Conservation (phyloP, 1,284 basidiomycete species). For the Fereydounia khargensis region DNA sequence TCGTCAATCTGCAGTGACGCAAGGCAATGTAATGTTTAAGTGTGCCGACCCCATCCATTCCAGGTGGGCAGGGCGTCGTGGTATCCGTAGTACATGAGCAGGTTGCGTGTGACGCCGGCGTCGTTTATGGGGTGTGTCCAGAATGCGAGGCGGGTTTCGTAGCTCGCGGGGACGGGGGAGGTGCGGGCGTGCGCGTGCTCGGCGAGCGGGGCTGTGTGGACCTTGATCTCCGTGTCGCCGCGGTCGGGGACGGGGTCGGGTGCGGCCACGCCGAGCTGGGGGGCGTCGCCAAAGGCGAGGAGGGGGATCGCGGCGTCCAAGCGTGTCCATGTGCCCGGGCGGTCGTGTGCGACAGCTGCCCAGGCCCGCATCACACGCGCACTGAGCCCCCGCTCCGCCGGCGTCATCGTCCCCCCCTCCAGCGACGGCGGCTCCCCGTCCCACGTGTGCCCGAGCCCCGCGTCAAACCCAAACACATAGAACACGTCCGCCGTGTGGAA, state of each 20-base stretch:
- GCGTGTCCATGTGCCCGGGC: not conserved
- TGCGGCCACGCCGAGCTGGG: conserved; percentile 16
- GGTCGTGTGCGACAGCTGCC: conserved; percentile 15
- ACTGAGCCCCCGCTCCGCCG: conserved; percentile 14
- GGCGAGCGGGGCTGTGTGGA: too few relatives aligned
- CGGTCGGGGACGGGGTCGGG: conserved; percentile 6
- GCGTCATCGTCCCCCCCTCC: conserved; percentile 5
- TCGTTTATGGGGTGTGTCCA: conserved; percentile 11
- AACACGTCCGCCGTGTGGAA: conserved; percentile 33
- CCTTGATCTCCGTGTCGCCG: conserved; percentile 3
- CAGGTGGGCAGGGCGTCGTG: too few relatives aligned
- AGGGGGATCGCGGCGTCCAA: conserved; percentile 2
- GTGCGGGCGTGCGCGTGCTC: too few relatives aligned
- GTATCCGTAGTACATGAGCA: conserved; percentile 29
- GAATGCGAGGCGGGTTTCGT: conserved; percentile 18
- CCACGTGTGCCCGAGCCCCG: conserved; percentile 3
- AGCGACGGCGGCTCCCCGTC: not conserved
- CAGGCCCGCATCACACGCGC: conserved; percentile 23
- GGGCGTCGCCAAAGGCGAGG: conserved; percentile 12
- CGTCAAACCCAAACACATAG: conserved; percentile 27
- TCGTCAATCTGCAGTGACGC: conserved; percentile 78
- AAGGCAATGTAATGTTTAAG: too few relatives aligned
- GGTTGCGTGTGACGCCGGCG: conserved; percentile 3
- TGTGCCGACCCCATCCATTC: too few relatives aligned
- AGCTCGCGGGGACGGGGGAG: too few relatives aligned